Evolutionary conservation across 2,329 filamentous ascomycete genomes (phyloP), one percentile per base, ranked within the genome.

Genomic region (Stylonectria norvegica): DNA sequence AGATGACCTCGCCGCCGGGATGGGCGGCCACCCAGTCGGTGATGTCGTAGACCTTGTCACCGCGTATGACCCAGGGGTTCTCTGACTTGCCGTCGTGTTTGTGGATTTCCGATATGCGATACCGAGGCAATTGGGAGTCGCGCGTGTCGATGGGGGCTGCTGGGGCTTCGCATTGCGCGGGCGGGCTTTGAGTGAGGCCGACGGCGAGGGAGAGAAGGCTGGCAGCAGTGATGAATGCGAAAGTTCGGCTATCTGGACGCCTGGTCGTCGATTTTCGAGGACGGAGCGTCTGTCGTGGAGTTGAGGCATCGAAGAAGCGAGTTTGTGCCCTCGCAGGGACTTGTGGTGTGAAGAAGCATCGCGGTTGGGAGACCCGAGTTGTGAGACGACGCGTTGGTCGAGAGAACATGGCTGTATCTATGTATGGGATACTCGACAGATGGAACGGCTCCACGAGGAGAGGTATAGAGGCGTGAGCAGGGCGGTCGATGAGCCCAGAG

Each of bases 21-120:
- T 86, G 82, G 1, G 73, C 78, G 1, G 70, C 65, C 16, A 85
- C 65, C 79, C 81, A 86, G 36, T 84, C 78, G 1, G 81, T 85
- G 37, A 86, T 85, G 53, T 86, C 77, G 67, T 85, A 86, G 15
- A 86, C 80, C 41, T 78, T 77, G 56, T 78, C 76, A 17, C 71
- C 77, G 38, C 72, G 71, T n/a, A 76, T 78, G 4, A 86, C 75
- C 82, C 82, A 86, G 3, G 80, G 80, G 8, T 67, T 61, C 1
- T 69, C 56, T 0, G 79, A 76, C 15, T 68, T 66, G 14, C 66
- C 64, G n/a, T 75, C 71, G 48, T 80, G 76, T 36, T 72, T 63
- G 34, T 70, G 72, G 33, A 80, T 59, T 40, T 79, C 73, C 10
- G 67, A 59, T 11, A 80, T 64, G 20, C 71, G 69, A 50, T 68